A percentile compares a stretch with the other conserved stretches of the same genome.
These are phyloP conservation scores for Plasmodium sp. DNA, from an alignment of 169 alveolate genomes.

Conservation along the genomic window DNA sequence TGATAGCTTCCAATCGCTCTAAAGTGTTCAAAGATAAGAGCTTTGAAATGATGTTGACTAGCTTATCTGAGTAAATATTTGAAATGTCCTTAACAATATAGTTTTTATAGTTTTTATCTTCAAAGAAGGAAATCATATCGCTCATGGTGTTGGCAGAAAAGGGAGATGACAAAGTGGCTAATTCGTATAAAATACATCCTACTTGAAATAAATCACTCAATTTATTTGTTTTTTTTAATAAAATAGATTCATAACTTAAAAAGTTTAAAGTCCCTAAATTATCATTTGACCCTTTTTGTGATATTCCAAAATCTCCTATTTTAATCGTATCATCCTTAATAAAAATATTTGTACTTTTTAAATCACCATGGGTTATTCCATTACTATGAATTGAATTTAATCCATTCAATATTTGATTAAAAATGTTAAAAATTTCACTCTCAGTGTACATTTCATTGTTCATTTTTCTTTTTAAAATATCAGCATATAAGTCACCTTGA, in stretches of 20 bases:
- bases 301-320: conserved; percentile 89
- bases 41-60: conserved; percentile 52
- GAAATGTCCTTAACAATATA: conserved; percentile 48
- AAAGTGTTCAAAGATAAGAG: conserved; percentile 37
- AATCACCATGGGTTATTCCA: conserved; percentile 89
- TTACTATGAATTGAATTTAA: conserved; percentile 86
- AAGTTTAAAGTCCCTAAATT: conserved; percentile 58
- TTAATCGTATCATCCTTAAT: conserved; percentile 82
- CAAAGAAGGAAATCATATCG: conserved; percentile 63
- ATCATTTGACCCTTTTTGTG: conserved; percentile 73
- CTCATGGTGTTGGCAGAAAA: conserved; percentile 51
- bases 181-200: conserved; percentile 79
- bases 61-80: conserved; percentile 24
- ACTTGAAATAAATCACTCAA: conserved; percentile 78
- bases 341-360: conserved; percentile 88
- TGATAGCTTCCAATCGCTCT: conserved; percentile 47
- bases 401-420: conserved; percentile 87
- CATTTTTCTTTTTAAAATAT: conserved; percentile 45
- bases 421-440: conserved; percentile 80
- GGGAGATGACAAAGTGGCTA: conserved; percentile 77
- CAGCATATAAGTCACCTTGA: conserved; percentile 68
- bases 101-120: conserved; percentile 64
- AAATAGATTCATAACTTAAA: conserved; percentile 71
- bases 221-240: conserved; percentile 58
- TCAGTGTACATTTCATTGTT: conserved; percentile 77